Base-by-base conservation (phyloP, 441 rosid species). In the Euphorbia schlechtendalii region DNA sequence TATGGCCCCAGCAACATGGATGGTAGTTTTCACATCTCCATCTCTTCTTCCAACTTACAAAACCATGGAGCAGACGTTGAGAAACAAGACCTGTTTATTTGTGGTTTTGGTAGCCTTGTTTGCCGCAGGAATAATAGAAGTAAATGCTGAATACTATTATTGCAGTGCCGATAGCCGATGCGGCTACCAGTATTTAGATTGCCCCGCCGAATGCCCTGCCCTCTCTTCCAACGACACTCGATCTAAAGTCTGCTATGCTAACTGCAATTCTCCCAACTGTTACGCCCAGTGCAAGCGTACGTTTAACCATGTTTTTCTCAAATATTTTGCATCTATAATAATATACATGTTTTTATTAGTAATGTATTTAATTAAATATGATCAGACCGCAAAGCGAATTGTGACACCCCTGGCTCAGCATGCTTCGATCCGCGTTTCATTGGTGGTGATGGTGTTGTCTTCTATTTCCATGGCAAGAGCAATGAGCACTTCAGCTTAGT, bases 391-490 rank as follows among this genome's bases (percentile, higher is more conserved):
- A 83, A 77, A 58, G 80, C 86, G 14, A 79, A 69, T 63, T 85
- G 91, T 76, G 63, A 84, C 49, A 68, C 71, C 51, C 86, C 82
- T 12, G 92, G 88, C 66, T 72, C 96, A 61, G 88, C 86, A 6
- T 87, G 92, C 77, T 69, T 66, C n/a, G 95, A 90, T 58, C 92
- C 89, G 1, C 74, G 88, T 20, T 90, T 90, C 76, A 82, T 87
- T 10, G 88, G 90, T 34, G 92, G 86, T 21, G 95, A 87, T 18
- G 86, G 90, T 36, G 71, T 78, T 63, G n/a, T n/a, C n/a, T n/a
- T n/a, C n/a, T n/a, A n/a, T n/a, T n/a, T n/a, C 85, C 90, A 85
- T 20, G 95, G 90, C 18, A 82, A 83, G 73, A 72, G 77, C 60
- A 74, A 80, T 17, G 83, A 84, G 73, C 81, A 83, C 71, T 90